Evolutionary conservation across 2,329 filamentous ascomycete species (phyloP).

Genomic region (Pseudonectria foliicola): DNA sequence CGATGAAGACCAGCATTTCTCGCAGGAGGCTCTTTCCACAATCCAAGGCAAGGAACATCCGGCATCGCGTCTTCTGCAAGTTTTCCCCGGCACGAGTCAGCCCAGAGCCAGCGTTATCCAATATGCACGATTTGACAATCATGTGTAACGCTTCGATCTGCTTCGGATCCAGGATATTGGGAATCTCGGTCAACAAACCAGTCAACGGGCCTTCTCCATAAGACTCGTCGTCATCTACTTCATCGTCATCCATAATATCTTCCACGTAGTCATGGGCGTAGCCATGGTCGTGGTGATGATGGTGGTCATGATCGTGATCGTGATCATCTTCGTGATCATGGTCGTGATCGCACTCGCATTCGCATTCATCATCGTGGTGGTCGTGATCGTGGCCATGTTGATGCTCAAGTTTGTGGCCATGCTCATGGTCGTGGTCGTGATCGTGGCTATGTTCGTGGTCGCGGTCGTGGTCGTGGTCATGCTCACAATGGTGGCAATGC

Average conservation of each 20-base stretch:
- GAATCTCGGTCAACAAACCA: conserved; percentile 85
- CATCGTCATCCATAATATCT: conserved; percentile 58
- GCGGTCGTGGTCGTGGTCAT: conserved; percentile 7
- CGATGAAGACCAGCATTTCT: conserved; percentile 91
- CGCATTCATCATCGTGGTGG: conserved; percentile 5
- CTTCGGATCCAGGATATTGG: conserved; percentile 85
- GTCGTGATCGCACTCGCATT: conserved; percentile 11
- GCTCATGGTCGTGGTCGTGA: conserved; percentile 2
- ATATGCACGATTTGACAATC: conserved; percentile 93
- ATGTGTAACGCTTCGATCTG: conserved; percentile 95
- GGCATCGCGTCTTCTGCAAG: conserved; percentile 82
- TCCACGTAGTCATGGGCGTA: conserved; percentile 40
- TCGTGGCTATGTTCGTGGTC: conserved; percentile 11
- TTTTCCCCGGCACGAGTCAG: conserved; percentile 64
- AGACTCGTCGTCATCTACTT: conserved; percentile 69
- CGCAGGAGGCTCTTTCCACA: conserved; percentile 83
- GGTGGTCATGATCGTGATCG: conserved; percentile 24
- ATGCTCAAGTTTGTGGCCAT: conserved; percentile 7
- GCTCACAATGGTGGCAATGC: conserved; percentile 28
- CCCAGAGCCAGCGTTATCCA: conserved; percentile 70
- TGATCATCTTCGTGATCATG: conserved; percentile 17
- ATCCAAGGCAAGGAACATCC: conserved; percentile 82
- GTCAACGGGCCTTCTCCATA: conserved; percentile 72
- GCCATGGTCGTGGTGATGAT: conserved; percentile 30
- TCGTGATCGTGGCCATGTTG: conserved; percentile 15